These are phyloP conservation scores for Parasitella parasitica DNA, from an alignment of 371 early-diverging fungal genomes.

Conservation along the genomic window DNA sequence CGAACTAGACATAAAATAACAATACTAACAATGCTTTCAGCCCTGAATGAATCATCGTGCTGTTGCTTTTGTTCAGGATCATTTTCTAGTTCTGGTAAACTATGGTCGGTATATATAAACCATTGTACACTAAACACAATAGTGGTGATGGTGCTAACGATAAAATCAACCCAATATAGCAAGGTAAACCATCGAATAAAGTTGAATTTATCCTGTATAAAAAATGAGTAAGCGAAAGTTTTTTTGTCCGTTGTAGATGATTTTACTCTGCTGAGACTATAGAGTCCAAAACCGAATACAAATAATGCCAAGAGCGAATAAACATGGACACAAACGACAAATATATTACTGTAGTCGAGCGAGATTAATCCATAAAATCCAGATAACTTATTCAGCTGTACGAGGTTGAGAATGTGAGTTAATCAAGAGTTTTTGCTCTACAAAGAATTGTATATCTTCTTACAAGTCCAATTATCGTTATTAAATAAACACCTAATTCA, in stretches of 20 bases:
- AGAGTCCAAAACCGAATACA: constrained; percentile 16
- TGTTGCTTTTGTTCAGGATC: constrained; percentile 25
- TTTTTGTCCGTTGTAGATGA: background rate
- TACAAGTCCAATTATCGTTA: constrained; percentile 28
- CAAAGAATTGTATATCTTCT: background rate
- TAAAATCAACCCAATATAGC: constrained; percentile 48
- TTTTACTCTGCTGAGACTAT: constrained; percentile 23
- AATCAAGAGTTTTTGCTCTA: background rate
- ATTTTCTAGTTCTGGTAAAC: constrained; percentile 36
- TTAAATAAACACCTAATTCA: constrained; percentile 24
- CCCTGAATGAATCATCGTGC: constrained; percentile 24
- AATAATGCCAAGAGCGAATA: constrained; percentile 26
- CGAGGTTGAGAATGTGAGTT: background rate
- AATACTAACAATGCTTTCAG: constrained; percentile 47
- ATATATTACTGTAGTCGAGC: constrained; percentile 15
- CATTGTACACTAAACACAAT: constrained; percentile 38
- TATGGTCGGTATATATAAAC: constrained; percentile 52
- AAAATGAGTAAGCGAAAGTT: background rate
- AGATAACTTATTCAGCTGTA: constrained; percentile 32
- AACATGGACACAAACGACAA: constrained; percentile 16
- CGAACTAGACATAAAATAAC: constrained; percentile 30
- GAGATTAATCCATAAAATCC: constrained; percentile 32
- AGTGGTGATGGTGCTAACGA: constrained; percentile 32
- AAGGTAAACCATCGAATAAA: constrained; percentile 36
- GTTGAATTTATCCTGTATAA: constrained; percentile 7